Conservation (phyloP, 768 basidiomycete genomes). For the Steccherinum ochraceum region DNA sequence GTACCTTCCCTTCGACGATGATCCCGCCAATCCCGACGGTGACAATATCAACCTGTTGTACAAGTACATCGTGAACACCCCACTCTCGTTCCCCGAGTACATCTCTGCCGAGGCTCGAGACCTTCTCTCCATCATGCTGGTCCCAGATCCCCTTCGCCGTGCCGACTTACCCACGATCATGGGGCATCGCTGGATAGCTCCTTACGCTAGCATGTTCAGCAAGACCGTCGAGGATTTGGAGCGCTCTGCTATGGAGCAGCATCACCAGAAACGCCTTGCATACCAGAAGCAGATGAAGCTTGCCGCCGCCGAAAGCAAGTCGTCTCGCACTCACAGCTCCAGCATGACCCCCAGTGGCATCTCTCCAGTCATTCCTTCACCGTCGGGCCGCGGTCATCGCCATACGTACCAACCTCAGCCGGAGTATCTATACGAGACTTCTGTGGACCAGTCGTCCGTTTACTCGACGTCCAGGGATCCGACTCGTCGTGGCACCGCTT, state of each 20-base stretch:
- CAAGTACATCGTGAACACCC: conserved; percentile 97
- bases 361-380: conserved; percentile 21
- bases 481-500: conserved; percentile 34
- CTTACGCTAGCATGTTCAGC: conserved; percentile 59
- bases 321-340: conserved; percentile 48
- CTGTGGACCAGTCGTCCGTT: conserved; percentile 45
- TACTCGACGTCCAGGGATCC: conserved; percentile 31
- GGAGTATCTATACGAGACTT: conserved; percentile 72
- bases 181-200: conserved; percentile 80
- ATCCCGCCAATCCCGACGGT: conserved; percentile 96
- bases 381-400: conserved; percentile 34
- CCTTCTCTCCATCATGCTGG: conserved; percentile 86
- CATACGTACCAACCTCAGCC: conserved; percentile 35
- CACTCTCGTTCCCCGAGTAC: conserved; percentile 95
- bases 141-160: conserved; percentile 80
- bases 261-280: conserved; percentile 74
- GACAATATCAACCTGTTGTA: conserved; percentile 99
- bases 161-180: conserved; percentile 76
- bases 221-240: conserved; percentile 77
- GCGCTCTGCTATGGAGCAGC: conserved; percentile 72
- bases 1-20: conserved; percentile 98
- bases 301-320: conserved; percentile 30
- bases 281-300: conserved; percentile 79
- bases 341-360: conserved; percentile 26
- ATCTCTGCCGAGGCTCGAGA: conserved; percentile 79